phyloP scores from a whole-genome alignment of 441 rosid species.

The Erodium trifolium region DNA sequence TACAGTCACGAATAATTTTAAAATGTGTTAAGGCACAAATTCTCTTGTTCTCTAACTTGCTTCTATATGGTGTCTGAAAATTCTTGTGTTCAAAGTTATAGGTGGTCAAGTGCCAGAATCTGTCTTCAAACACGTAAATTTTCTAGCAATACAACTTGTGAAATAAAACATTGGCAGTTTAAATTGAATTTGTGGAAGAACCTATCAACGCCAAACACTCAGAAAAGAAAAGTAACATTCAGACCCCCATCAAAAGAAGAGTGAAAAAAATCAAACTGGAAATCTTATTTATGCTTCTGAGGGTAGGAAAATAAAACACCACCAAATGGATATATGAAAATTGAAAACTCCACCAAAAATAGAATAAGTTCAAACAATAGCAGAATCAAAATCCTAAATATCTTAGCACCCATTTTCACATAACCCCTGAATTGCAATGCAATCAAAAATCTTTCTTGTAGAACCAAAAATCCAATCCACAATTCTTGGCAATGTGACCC shows the following conservation, averaged over 20 bases:
- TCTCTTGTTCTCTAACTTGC: neutral
- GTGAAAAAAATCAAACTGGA: neutral
- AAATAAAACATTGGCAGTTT: neutral
- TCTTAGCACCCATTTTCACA: neutral
- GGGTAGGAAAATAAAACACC: neutral
- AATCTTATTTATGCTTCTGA: neutral
- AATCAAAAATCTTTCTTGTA: slow-evolving; percentile 10
- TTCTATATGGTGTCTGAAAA: neutral
- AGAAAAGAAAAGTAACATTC: too few relatives aligned
- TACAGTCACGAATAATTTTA: neutral
- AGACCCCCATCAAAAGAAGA: too few relatives aligned
- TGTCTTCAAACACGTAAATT: neutral
- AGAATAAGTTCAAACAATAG: neutral
- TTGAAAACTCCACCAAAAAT: neutral
- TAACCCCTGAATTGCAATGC: neutral
- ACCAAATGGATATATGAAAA: too few relatives aligned
- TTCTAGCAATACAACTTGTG: neutral
- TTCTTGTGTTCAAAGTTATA: neutral
- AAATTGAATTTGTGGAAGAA: neutral
- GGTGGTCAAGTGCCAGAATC: neutral
- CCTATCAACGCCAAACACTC: too few relatives aligned
- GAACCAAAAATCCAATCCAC: slow-evolving; percentile 16
- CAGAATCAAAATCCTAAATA: neutral
- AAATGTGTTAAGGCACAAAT: neutral
- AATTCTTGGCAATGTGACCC: slow-evolving; percentile 20